Percentiles rank a stretch among this genome's conserved stretches.
These are phyloP conservation scores for Pythium apleroticum DNA, from an alignment of 352 stramenopile species.

Conservation along the genomic window DNA sequence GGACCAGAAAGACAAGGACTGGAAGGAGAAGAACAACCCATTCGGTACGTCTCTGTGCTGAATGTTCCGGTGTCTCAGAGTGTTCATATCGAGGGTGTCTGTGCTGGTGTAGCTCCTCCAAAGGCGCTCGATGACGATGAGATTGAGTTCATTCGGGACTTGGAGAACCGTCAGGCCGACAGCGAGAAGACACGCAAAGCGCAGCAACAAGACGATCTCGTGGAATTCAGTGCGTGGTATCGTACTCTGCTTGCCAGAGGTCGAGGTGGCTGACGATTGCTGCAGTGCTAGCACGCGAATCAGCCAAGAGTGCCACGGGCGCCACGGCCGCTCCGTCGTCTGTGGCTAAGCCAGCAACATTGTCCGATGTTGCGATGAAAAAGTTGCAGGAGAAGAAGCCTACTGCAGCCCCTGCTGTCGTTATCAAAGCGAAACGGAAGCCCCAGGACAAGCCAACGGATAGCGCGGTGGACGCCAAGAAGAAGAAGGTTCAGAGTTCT, in stretches of 20 bases:
- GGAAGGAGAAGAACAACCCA: conserved; percentile 89
- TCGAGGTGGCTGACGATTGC: background rate
- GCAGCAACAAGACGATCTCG: conserved; percentile 75
- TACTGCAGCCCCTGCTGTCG: conserved; percentile 33
- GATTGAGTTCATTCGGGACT: conserved; percentile 74
- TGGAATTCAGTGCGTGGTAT: conserved; percentile 58
- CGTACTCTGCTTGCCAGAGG: background rate
- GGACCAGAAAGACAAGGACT: conserved; percentile 82
- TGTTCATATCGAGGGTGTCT: too few species aligned
- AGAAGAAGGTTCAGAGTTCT: conserved; percentile 11
- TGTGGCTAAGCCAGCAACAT: background rate
- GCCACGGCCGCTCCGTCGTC: background rate
- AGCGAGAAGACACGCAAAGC: conserved; percentile 48
- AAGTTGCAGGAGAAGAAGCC: conserved; percentile 27
- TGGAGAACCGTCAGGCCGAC: conserved; percentile 60
- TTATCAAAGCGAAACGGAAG: conserved; percentile 65
- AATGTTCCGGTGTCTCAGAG: too few species aligned
- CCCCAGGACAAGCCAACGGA: conserved; percentile 10
- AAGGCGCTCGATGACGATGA: conserved; percentile 88
- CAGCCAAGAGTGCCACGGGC: conserved; percentile 27
- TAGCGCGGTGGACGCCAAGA: conserved; percentile 28
- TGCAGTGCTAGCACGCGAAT: conserved; percentile 59
- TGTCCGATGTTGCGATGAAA: conserved; percentile 23
- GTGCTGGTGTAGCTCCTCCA: conserved; percentile 48
- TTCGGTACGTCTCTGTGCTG: conserved; percentile 48